Evolutionary conservation across 768 basidiomycete genomes (phyloP), one percentile per base, ranked within the genome.

Genomic region (Rhizopogon roseolus): DNA sequence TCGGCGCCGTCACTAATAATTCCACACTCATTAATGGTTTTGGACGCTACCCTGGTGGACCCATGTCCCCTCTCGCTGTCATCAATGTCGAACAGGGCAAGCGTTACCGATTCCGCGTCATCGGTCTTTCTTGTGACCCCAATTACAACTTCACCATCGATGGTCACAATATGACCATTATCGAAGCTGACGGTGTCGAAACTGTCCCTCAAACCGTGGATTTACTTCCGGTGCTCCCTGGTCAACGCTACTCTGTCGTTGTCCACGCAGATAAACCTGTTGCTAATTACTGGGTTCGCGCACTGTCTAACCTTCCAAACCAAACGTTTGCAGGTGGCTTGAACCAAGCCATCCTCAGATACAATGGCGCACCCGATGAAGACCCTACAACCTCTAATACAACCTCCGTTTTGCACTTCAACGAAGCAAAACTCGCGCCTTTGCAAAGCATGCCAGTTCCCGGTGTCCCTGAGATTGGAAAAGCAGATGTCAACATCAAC

Each of bases 1-100:
- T 38, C 13, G 53, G 2, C 6, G 46, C 4, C 66, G 50, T 60
- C 32, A 63, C 70, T 3, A 55, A 68, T 6, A 69, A 75, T 40
- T 58, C 73, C 5, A 76, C 74, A n/a, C 62, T 74, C 6, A 78
- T 79, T 57, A 79, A 79, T 43, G 78, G 78, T 4, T 45, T 68
- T 3, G 78, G 78, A 17, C 74, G 78, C 25, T 70, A 65, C 52
- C 13, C 57, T 6, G 64, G 65, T 32, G 73, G 70, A 2, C 66
- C 74, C 1, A 54, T 60, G 11, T 50, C 64, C 0, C 66, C 71
- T 13, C 66, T 77, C 17, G 60, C 73, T 1, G 70, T 78, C 38
- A 60, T 76, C 52, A 67, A 64, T 29, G 77, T 79, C 48, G 60
- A 64, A 17, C 56, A 62, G 14, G 74, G 74, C 6, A 70, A 63